Conservation (phyloP, 2,329 filamentous ascomycete species). For the Leptodontidium sp. region DNA sequence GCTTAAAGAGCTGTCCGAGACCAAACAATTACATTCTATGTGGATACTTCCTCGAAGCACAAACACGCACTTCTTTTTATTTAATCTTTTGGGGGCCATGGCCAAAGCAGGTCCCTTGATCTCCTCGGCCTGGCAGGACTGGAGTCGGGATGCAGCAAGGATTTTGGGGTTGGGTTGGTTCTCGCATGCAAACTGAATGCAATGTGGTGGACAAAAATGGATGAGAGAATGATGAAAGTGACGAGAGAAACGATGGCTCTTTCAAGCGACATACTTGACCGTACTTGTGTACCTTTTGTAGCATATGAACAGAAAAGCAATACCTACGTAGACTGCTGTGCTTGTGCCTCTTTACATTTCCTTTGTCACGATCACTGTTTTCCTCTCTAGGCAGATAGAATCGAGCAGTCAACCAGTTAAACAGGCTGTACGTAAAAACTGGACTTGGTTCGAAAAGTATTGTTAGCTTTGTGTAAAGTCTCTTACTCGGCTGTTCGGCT, state of each 20-base stretch:
- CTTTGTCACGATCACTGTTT: background rate
- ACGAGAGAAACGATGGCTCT: slow-evolving; percentile 26
- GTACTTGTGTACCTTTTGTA: slow-evolving; percentile 31
- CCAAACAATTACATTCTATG: slow-evolving; percentile 22
- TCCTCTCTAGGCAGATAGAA: background rate
- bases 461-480: background rate
- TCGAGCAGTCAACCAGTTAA: background rate
- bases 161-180: background rate
- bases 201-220: slow-evolving; percentile 23
- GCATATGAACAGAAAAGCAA: slow-evolving; percentile 25
- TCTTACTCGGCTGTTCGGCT: background rate
- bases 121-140: slow-evolving; percentile 32
- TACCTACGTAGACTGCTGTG: background rate
- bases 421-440: background rate
- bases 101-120: background rate
- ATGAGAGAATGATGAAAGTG: slow-evolving; percentile 21
- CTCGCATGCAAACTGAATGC: slow-evolving; percentile 6
- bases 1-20: background rate
- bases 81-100: slow-evolving; percentile 22
- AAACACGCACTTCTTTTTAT: slow-evolving; percentile 31
- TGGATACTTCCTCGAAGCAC: slow-evolving; percentile 27
- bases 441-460: background rate
- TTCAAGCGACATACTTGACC: slow-evolving; percentile 22
- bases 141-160: slow-evolving; percentile 13
- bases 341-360: background rate